Evolutionary conservation across 441 rosid species (phyloP).

Genomic region (Erodium trifolium): DNA sequence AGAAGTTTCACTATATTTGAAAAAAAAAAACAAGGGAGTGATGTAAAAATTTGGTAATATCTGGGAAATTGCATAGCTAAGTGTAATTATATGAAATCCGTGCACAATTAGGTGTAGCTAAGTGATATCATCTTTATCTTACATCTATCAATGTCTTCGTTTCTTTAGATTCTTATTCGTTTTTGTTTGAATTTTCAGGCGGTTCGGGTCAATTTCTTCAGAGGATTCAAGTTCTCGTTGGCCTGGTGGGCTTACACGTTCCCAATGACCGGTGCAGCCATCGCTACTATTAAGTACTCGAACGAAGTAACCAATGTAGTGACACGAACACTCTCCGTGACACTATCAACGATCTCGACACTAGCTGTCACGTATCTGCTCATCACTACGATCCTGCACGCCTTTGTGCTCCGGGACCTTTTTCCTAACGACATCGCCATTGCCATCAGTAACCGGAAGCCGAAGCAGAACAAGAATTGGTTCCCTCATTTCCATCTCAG

Average conservation of each 20-base stretch:
- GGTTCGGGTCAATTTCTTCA: slow-evolving; percentile 61
- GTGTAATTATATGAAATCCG: too few species aligned
- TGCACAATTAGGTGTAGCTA: too few species aligned
- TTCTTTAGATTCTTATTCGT: too few species aligned
- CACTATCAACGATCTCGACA: slow-evolving; percentile 39
- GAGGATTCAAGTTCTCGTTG: slow-evolving; percentile 79
- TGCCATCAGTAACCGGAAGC: slow-evolving; percentile 62
- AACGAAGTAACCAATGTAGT: slow-evolving; percentile 42
- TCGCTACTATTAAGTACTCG: slow-evolving; percentile 61
- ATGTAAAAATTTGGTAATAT: too few species aligned
- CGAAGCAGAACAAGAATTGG: slow-evolving; percentile 47
- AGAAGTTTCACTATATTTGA: too few species aligned
- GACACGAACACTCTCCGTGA: slow-evolving; percentile 38
- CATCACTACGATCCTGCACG: slow-evolving; percentile 47
- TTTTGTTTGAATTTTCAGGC: slow-evolving; percentile 36
- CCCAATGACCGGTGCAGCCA: slow-evolving; percentile 80
- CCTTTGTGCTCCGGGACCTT: slow-evolving; percentile 56
- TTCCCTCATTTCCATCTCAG: slow-evolving; percentile 18
- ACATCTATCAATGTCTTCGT: too few species aligned
- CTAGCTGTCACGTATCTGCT: slow-evolving; percentile 50
- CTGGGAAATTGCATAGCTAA: too few species aligned
- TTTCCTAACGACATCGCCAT: slow-evolving; percentile 83
- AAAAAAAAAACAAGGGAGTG: too few species aligned
- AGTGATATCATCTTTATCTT: too few species aligned
- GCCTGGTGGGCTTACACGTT: slow-evolving; percentile 97